Evolutionary conservation across 495 filamentous ascomycete species (phyloP).

Genomic region (Trichocladium uniseriatum): DNA sequence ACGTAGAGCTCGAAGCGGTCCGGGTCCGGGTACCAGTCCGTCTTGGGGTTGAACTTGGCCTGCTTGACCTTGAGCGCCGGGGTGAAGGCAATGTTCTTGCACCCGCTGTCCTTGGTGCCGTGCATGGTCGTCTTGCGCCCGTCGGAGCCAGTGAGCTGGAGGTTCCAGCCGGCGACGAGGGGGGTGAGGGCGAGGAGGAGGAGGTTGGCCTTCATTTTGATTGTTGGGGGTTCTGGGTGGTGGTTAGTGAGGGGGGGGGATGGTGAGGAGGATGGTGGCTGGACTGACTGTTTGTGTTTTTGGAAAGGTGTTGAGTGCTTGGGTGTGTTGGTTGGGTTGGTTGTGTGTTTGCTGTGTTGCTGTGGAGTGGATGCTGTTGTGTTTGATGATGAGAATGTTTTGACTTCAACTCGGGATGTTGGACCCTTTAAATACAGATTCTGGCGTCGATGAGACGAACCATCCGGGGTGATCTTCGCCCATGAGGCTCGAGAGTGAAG

Average conservation of each 20-base stretch:
- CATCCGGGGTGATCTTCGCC: no score
- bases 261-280: not conserved
- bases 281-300: not conserved
- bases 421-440: not conserved
- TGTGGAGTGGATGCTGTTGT: not conserved
- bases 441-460: no score
- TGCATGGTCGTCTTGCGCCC: not conserved
- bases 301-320: not conserved
- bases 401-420: not conserved
- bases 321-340: not conserved
- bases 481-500: no score
- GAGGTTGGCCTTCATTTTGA: conserved; percentile 8
- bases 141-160: conserved; percentile 3
- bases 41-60: conserved; percentile 1
- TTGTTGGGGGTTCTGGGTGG: not conserved
- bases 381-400: not conserved
- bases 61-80: conserved; percentile 9
- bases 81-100: conserved; percentile 11
- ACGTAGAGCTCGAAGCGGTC: conserved; percentile 5
- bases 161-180: conserved; percentile 8
- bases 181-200: conserved; percentile 1
- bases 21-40: conserved; percentile 1
- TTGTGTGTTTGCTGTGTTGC: not conserved
- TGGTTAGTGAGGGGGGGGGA: not conserved
- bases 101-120: conserved; percentile 6